These are phyloP conservation scores for Trametes versicolor DNA, from an alignment of 1,284 basidiomycete genomes.

Conservation along the genomic window DNA sequence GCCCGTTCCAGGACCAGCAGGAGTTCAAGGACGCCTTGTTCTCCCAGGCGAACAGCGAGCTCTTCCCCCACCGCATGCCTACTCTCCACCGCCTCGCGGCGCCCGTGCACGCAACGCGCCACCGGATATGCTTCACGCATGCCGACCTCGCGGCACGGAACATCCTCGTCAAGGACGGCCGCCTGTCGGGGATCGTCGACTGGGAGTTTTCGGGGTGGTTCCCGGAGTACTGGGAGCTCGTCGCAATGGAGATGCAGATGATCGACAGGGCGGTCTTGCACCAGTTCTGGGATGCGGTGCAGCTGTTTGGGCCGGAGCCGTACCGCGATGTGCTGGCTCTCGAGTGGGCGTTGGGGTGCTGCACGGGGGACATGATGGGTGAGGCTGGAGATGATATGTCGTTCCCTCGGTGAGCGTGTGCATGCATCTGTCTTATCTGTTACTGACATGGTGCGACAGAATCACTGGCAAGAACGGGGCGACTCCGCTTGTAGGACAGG, in stretches of 20 bases:
- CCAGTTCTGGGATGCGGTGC: constrained; percentile 22
- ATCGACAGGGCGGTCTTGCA: not conserved
- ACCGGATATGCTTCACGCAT: constrained; percentile 25
- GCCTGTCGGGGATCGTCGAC: constrained; percentile 32
- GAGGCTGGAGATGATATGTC: constrained; percentile 6
- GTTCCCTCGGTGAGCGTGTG: constrained; percentile 7
- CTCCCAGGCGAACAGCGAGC: not conserved
- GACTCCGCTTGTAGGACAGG: too few relatives aligned
- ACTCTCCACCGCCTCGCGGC: constrained; percentile 8
- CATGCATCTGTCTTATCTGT: not conserved
- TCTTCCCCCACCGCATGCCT: constrained; percentile 14
- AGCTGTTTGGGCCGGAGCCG: constrained; percentile 6
- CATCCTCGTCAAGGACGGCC: constrained; percentile 33
- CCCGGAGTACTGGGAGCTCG: constrained; percentile 39
- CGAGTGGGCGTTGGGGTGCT: constrained; percentile 14
- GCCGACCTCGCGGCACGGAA: constrained; percentile 25
- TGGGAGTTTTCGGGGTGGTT: constrained; percentile 40
- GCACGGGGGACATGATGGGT: constrained; percentile 1
- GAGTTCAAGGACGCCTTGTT: constrained; percentile 17
- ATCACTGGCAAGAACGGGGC: not conserved
- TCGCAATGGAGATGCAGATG: constrained; percentile 20
- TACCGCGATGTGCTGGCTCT: constrained; percentile 15
- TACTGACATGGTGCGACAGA: not conserved
- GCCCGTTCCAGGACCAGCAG: constrained; percentile 16
- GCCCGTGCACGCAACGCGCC: constrained; percentile 11